Percentiles rank a stretch among this genome's conserved stretches.
Conservation (phyloP, 305 asterid species). For the Rubia balearica region DNA sequence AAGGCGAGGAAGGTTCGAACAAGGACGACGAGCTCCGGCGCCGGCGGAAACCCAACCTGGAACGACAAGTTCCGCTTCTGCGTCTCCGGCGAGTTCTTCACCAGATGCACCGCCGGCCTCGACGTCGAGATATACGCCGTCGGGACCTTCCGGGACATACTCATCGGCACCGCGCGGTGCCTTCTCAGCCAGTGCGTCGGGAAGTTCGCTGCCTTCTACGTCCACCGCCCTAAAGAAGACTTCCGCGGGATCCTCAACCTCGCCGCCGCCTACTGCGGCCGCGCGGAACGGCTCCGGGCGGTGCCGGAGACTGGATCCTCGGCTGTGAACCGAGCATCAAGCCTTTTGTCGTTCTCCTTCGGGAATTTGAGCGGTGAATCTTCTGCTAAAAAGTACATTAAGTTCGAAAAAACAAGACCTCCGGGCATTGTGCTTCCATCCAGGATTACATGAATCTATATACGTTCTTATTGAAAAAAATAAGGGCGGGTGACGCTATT, state of each 20-base stretch:
- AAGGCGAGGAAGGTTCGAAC: conserved; percentile 59
- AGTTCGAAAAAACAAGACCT: too few species aligned
- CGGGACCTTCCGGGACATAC: conserved; percentile 49
- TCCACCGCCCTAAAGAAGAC: conserved; percentile 47
- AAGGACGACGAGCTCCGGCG: conserved; percentile 44
- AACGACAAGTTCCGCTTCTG: conserved; percentile 86
- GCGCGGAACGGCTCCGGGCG: not conserved
- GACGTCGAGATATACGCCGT: conserved; percentile 64
- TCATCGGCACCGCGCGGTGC: conserved; percentile 65
- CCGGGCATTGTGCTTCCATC: too few species aligned
- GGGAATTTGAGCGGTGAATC: too few species aligned
- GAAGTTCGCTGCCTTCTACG: conserved; percentile 32
- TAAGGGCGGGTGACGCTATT: too few species aligned
- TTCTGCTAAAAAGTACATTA: too few species aligned
- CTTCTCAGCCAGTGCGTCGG: conserved; percentile 48
- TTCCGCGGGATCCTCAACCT: conserved; percentile 79
- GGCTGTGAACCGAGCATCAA: conserved; percentile 15
- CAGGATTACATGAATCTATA: too few species aligned
- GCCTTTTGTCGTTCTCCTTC: too few species aligned
- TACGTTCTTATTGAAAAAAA: too few species aligned
- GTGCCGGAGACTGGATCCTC: conserved; percentile 44
- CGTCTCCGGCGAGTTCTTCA: conserved; percentile 49
- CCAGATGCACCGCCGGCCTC: conserved; percentile 71
- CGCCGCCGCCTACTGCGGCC: conserved; percentile 43
- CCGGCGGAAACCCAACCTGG: conserved; percentile 74